Conservation (phyloP, 495 filamentous ascomycete species). For the Hyaloscypha finlandica region DNA sequence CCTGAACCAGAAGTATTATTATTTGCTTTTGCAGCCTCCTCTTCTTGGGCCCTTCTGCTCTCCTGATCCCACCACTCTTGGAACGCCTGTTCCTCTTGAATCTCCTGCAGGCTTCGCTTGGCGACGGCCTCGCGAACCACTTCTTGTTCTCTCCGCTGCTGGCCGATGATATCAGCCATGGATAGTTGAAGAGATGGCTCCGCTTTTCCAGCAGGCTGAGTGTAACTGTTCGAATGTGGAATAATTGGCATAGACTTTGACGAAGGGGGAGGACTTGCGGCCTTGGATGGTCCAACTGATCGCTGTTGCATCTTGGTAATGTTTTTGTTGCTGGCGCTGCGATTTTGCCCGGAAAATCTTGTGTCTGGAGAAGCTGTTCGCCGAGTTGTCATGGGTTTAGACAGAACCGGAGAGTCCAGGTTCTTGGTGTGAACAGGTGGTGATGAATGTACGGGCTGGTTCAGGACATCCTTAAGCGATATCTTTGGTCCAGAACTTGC, state of each 20-base stretch:
- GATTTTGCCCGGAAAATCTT: constrained; percentile 50
- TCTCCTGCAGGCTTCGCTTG: constrained; percentile 86
- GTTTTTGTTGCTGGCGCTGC: constrained; percentile 30
- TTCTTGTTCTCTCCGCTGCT: constrained; percentile 85
- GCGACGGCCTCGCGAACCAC: constrained; percentile 78
- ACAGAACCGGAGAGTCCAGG: constrained; percentile 27
- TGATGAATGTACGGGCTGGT: constrained; percentile 39
- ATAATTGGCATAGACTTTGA: constrained; percentile 35
- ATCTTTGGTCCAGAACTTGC: constrained; percentile 39
- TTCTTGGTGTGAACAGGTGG: constrained; percentile 26
- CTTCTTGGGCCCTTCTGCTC: constrained; percentile 65
- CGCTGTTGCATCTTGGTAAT: constrained; percentile 7
- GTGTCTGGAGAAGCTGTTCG: constrained; percentile 58
- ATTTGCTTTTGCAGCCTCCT: constrained; percentile 54
- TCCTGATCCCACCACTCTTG: constrained; percentile 98
- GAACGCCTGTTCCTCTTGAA: constrained; percentile 95
- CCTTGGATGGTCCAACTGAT: constrained; percentile 10
- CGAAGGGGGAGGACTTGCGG: constrained; percentile 14
- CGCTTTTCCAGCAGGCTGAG: constrained; percentile 30
- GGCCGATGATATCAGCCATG: constrained; percentile 84
- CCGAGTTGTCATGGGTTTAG: constrained; percentile 29
- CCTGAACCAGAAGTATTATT: background rate
- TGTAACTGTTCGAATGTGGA: constrained; percentile 54
- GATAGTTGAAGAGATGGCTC: constrained; percentile 66
- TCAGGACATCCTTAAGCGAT: constrained; percentile 35